Percentiles rank a stretch among this genome's conserved stretches.
Evolutionary conservation across 1,284 basidiomycete species (phyloP).

Genomic region (Cerioporus squamosus): DNA sequence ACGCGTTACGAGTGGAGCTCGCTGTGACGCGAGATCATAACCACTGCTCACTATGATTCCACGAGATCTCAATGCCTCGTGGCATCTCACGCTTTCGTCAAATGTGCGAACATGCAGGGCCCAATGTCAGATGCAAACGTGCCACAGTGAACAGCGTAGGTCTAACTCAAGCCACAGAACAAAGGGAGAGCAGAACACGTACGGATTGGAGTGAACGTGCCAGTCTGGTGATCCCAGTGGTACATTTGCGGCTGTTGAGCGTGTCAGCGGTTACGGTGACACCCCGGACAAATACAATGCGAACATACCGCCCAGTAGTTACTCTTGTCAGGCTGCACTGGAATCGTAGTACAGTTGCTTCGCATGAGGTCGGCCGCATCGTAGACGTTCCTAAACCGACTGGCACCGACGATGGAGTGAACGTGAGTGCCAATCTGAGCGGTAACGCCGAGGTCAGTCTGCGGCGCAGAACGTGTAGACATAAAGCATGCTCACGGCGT

Average conservation of each 20-base stretch:
- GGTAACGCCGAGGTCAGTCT: background rate
- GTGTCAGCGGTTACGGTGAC: background rate
- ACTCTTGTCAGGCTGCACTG: conserved; percentile 30
- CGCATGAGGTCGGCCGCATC: conserved; percentile 25
- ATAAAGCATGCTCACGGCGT: conserved; percentile 15
- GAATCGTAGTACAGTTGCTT: conserved; percentile 30
- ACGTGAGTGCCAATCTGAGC: conserved; percentile 28
- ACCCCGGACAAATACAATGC: background rate
- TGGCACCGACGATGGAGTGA: conserved; percentile 35
- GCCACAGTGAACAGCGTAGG: background rate
- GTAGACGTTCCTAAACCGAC: conserved; percentile 26
- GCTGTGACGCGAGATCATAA: no score
- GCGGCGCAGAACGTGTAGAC: background rate
- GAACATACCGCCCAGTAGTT: conserved; percentile 33
- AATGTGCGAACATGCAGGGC: background rate
- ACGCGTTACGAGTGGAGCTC: no score
- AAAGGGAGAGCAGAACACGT: background rate
- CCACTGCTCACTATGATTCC: no score
- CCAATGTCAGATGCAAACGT: no score
- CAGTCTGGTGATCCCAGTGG: conserved; percentile 13
- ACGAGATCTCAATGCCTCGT: no score
- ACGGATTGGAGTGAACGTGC: conserved; percentile 12
- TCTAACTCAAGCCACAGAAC: background rate
- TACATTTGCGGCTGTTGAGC: conserved; percentile 13
- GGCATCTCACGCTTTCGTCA: background rate